phyloP scores from a whole-genome alignment of 495 filamentous ascomycete species.

The Hypomontagnella monticulosa region DNA sequence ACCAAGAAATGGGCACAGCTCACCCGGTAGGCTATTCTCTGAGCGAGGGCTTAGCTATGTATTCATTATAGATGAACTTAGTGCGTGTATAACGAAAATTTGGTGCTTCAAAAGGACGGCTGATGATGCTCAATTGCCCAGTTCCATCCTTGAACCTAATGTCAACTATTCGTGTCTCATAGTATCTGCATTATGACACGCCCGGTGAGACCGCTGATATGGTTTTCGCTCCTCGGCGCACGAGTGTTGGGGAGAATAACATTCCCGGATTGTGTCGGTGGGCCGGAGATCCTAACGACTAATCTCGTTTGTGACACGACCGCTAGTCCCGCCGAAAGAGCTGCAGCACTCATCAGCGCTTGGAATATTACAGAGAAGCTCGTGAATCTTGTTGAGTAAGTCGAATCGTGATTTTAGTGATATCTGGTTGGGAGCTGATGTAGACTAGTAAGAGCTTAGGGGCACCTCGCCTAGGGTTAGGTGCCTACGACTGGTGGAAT shows the following conservation, averaged over 20 bases:
- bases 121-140: background rate
- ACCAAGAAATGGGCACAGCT: constrained; percentile 10
- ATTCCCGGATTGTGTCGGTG: constrained; percentile 49
- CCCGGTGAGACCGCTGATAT: background rate
- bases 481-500: constrained; percentile 62
- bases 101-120: constrained; percentile 2
- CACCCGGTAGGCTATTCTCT: constrained; percentile 35
- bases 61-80: background rate
- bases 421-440: constrained; percentile 27
- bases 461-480: constrained; percentile 51
- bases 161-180: background rate
- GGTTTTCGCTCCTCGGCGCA: constrained; percentile 27
- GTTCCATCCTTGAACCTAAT: background rate
- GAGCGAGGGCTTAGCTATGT: constrained; percentile 5
- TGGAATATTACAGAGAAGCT: constrained; percentile 57
- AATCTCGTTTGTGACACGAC: constrained; percentile 60
- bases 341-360: constrained; percentile 51
- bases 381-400: constrained; percentile 52
- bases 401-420: background rate
- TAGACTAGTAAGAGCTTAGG: constrained; percentile 47
- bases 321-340: constrained; percentile 55
- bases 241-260: constrained; percentile 25
- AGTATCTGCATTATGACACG: constrained; percentile 24
- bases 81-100: background rate
- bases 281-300: constrained; percentile 44